A percentile compares a stretch with the other conserved stretches of the same genome.
phyloP scores from a whole-genome alignment of 257 asterid species.

The Salvia splendens region DNA sequence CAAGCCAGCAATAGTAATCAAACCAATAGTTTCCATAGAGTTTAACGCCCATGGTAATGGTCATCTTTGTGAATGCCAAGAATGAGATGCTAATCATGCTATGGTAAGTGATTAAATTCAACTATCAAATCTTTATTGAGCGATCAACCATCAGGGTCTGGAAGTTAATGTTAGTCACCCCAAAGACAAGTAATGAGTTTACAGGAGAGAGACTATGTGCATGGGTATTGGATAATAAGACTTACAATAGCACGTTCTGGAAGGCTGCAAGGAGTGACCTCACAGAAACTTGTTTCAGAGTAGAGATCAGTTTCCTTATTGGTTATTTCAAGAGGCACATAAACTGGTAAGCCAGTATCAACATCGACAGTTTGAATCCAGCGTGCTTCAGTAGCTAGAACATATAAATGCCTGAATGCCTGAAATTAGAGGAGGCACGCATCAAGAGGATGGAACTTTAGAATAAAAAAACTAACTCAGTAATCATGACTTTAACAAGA shows the following conservation, averaged over 20 bases:
- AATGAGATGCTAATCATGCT: neutral
- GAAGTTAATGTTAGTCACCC: conserved; percentile 17
- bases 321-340: conserved; percentile 91
- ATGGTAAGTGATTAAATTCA: conserved; percentile 4
- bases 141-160: conserved; percentile 2
- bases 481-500: conserved; percentile 2
- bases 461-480: conserved; percentile 9
- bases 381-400: conserved; percentile 97
- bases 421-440: conserved; percentile 34
- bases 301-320: conserved; percentile 74
- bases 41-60: conserved; percentile 13
- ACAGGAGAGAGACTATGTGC: conserved; percentile 11
- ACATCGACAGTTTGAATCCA: conserved; percentile 98
- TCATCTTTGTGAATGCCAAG: conserved; percentile 15
- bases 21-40: conserved; percentile 12
- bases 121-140: conserved; percentile 19
- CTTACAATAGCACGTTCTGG: conserved; percentile 96
- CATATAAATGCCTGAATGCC: conserved; percentile 99
- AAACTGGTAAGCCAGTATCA: conserved; percentile 90
- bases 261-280: conserved; percentile 94
- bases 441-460: conserved; percentile 19
- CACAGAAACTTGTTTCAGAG: conserved; percentile 88
- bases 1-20: conserved; percentile 6
- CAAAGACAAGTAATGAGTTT: conserved; percentile 13
- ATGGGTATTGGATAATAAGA: conserved; percentile 22